phyloP scores from a whole-genome alignment of 441 rosid genomes.

The Corymbia citriodora region DNA sequence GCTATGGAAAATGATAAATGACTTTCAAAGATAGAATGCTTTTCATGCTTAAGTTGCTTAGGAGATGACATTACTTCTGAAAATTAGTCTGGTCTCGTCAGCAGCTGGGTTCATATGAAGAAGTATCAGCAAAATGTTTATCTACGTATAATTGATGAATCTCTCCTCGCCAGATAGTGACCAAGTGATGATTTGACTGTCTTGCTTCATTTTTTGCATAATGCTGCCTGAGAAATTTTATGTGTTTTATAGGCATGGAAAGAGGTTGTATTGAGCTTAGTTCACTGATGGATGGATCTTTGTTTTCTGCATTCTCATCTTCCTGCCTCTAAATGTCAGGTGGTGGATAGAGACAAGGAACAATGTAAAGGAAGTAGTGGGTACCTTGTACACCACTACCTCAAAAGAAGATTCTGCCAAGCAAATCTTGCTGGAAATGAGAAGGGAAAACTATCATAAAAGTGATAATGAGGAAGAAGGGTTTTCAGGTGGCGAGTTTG shows the following conservation, averaged over 20 bases:
- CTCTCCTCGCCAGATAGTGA: background rate
- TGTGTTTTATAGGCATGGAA: background rate
- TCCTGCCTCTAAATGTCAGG: background rate
- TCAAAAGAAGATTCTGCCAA: background rate
- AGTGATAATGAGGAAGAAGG: background rate
- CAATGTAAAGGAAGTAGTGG: background rate
- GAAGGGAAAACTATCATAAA: background rate
- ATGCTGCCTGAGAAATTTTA: background rate
- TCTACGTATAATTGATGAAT: background rate
- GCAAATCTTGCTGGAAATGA: conserved; percentile 6
- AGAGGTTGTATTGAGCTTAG: background rate
- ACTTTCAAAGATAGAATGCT: background rate
- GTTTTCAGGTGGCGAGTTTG: background rate
- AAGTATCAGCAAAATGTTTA: background rate
- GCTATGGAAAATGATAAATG: background rate
- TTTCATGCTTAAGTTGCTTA: background rate
- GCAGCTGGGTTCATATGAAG: background rate
- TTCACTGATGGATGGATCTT: background rate
- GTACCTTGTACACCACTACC: background rate
- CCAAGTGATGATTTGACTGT: background rate
- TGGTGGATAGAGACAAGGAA: conserved; percentile 8
- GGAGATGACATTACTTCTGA: background rate
- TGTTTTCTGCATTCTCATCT: background rate
- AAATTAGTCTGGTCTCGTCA: background rate
- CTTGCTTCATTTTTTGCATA: background rate